Base-by-base conservation (phyloP, 1,139 yeast species). In the Diutina scorzettiae region DNA sequence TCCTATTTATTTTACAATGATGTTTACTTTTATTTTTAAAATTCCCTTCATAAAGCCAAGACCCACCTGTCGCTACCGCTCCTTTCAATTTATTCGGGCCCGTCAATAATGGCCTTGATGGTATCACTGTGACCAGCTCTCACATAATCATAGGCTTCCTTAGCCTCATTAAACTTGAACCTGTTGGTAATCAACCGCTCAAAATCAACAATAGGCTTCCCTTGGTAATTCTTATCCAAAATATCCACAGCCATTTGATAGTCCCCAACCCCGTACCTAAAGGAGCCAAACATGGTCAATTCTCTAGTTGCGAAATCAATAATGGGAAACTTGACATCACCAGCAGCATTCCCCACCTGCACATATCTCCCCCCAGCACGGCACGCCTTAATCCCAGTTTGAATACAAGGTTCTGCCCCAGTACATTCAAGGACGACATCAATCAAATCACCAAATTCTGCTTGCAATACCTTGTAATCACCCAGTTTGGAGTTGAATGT, bases 211-310 rank as follows among this genome's bases (percentile, higher is more conserved):
- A 54, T 53, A 2, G 64, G 63, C 18, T 62, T 59, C 44, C 80
- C 71, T 50, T 66, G 71, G 43, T 81, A 82, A 46, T 74, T 66
- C 23, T 76, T 70, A 44, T 63, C 71, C 44, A 85, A 67, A 49
- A 86, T 69, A 37, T 73, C 73, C 36, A 86, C 86, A 2, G 93
- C 77, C 40, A 80, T 76, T 51, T 73, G 71, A 66, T 85, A 86
- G 59, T 85, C 95, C 48, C 85, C 81, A 50, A 71, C 78, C 43
- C 79, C 78, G 62, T 87, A 87, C 59, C 96, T 76, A 71, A 85
- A 86, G 47, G 81, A 76, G 31, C 94, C 95, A 55, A 71, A 77
- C 54, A 84, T 63, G 1, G 71, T 68, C 52, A 83, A 60, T 57
- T 86, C 95, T 56, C 78, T 81, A 48, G 76, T 75, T 28, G 80